A percentile compares a stretch with the other conserved stretches of the same genome.
phyloP scores from a whole-genome alignment of 768 basidiomycete genomes.

The Pholiota microspora region DNA sequence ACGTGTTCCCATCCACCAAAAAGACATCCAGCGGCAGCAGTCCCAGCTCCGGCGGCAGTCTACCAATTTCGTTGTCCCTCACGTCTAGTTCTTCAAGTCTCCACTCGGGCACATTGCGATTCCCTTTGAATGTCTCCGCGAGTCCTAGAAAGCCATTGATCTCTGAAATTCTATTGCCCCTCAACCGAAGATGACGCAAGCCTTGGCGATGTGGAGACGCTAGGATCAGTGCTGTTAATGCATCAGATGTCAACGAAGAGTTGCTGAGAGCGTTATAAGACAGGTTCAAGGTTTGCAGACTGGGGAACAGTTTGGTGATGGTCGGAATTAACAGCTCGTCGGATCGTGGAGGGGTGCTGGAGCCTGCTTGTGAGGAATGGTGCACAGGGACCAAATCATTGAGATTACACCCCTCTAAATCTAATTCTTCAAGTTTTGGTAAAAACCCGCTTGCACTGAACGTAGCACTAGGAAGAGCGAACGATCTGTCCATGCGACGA shows the following conservation, averaged over 20 bases:
- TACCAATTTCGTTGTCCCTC: constrained; percentile 76
- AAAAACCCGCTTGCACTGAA: constrained; percentile 41
- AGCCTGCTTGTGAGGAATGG: constrained; percentile 26
- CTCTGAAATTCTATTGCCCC: constrained; percentile 64
- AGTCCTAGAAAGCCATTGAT: constrained; percentile 62
- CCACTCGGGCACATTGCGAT: constrained; percentile 64
- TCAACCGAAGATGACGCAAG: constrained; percentile 61
- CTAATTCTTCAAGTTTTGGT: constrained; percentile 71
- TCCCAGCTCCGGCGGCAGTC: constrained; percentile 68
- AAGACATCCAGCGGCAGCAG: constrained; percentile 77
- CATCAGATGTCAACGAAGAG: constrained; percentile 45
- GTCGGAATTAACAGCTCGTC: constrained; percentile 57
- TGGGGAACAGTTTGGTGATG: constrained; percentile 67
- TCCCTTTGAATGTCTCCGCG: constrained; percentile 64
- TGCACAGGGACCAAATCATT: constrained; percentile 54
- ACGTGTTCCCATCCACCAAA: constrained; percentile 84
- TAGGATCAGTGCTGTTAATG: constrained; percentile 51
- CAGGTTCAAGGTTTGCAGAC: constrained; percentile 64
- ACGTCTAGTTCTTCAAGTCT: constrained; percentile 81
- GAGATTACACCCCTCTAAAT: constrained; percentile 71
- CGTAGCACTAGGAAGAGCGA: constrained; percentile 45
- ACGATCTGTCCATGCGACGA: constrained; percentile 64
- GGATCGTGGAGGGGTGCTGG: constrained; percentile 39
- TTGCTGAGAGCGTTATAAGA: constrained; percentile 73
- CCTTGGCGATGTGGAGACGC: constrained; percentile 47